Percentiles rank a stretch among this genome's conserved stretches.
phyloP scores from a whole-genome alignment of 768 basidiomycete species.

The Leccinum arenicola region DNA sequence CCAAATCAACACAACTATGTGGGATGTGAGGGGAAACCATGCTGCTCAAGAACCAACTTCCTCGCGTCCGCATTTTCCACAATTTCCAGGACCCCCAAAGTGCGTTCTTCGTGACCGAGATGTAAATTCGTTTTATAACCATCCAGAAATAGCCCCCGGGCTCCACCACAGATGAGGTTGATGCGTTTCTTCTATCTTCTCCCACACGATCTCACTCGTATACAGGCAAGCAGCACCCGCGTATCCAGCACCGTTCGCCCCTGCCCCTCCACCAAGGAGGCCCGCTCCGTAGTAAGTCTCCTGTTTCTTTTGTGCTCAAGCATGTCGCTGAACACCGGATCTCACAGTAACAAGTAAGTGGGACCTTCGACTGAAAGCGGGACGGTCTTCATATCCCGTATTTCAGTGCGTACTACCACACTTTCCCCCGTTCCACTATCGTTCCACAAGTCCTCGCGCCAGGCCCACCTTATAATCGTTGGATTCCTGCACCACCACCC shows the following conservation, averaged over 20 bases:
- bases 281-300: constrained; percentile 21
- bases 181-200: background rate
- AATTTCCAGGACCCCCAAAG: constrained; percentile 16
- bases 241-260: constrained; percentile 18
- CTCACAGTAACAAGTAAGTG: constrained; percentile 27
- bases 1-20: constrained; percentile 30
- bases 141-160: constrained; percentile 8
- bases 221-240: constrained; percentile 17
- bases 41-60: constrained; percentile 13
- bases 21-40: constrained; percentile 24
- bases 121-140: background rate
- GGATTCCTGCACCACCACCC: background rate
- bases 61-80: constrained; percentile 15
- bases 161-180: constrained; percentile 16
- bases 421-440: constrained; percentile 24
- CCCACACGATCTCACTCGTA: background rate
- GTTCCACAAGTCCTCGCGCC: background rate
- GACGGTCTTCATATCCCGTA: constrained; percentile 12
- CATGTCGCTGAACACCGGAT: constrained; percentile 4
- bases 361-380: constrained; percentile 5
- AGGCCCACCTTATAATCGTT: background rate
- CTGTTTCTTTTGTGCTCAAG: background rate
- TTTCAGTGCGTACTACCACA: constrained; percentile 25
- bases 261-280: constrained; percentile 15
- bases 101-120: constrained; percentile 9